phyloP scores from a whole-genome alignment of 2,329 filamentous ascomycete genomes.

The Aureobasidium pullulans region DNA sequence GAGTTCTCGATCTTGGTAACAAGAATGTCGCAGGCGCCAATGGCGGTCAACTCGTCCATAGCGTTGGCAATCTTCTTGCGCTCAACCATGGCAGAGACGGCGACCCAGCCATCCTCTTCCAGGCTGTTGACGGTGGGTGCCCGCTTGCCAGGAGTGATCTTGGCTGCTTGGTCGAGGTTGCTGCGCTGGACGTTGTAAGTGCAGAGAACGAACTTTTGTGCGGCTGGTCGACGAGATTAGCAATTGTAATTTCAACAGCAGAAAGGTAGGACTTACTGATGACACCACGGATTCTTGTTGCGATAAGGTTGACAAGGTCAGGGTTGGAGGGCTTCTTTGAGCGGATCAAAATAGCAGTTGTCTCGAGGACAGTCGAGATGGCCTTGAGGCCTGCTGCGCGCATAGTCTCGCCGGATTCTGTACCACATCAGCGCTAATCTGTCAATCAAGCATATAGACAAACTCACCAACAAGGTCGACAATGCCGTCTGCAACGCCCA shows the following conservation, averaged over 20 bases:
- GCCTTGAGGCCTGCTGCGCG: constrained; percentile 86
- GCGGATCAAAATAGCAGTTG: constrained; percentile 84
- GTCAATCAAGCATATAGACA: neutral
- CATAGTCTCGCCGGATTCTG: constrained; percentile 98
- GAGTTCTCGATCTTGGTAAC: constrained; percentile 82
- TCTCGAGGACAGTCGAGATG: constrained; percentile 87
- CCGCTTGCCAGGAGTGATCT: constrained; percentile 86
- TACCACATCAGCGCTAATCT: neutral
- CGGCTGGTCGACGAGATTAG: constrained; percentile 42
- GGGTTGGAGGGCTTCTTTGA: constrained; percentile 75
- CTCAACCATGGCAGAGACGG: constrained; percentile 89
- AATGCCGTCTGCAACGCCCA: constrained; percentile 94
- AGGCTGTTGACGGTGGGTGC: constrained; percentile 86
- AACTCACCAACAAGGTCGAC: constrained; percentile 88
- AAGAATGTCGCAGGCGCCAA: constrained; percentile 78
- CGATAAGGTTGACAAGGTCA: constrained; percentile 74
- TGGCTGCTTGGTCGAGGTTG: constrained; percentile 58
- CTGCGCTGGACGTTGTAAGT: constrained; percentile 85
- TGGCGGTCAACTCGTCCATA: constrained; percentile 74
- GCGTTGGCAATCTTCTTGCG: constrained; percentile 75
- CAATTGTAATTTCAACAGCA: neutral
- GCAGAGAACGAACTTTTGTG: constrained; percentile 88
- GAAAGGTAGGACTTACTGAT: constrained; percentile 56
- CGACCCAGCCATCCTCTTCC: constrained; percentile 85
- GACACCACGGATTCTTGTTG: constrained; percentile 80